Percentiles rank a stretch among this genome's conserved stretches.
These are phyloP conservation scores for Adansonia gregorii DNA, from an alignment of 441 rosid species.

Conservation along the genomic window DNA sequence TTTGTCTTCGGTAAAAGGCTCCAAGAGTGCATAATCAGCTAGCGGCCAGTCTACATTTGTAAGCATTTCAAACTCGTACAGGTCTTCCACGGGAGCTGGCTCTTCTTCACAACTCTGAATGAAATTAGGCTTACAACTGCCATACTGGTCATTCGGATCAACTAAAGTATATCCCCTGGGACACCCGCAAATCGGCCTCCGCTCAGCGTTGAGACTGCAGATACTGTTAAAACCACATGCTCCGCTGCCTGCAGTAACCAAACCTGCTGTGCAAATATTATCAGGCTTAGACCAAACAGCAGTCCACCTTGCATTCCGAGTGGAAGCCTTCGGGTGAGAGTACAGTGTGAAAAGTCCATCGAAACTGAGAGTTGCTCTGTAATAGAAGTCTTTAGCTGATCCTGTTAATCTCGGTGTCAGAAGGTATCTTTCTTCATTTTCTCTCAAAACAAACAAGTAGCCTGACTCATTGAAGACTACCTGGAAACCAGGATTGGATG, in stretches of 20 bases:
- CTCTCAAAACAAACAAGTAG: conserved; percentile 30
- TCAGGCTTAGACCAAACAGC: conserved; percentile 33
- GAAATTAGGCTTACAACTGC: conserved; percentile 33
- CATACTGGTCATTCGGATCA: conserved; percentile 35
- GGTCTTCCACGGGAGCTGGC: conserved; percentile 22
- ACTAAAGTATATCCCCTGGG: conserved; percentile 36
- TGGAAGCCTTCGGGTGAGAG: conserved; percentile 32
- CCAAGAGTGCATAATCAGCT: conserved; percentile 37
- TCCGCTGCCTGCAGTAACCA: conserved; percentile 21
- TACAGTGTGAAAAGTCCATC: conserved; percentile 48
- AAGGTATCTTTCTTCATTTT: conserved; percentile 12
- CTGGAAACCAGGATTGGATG: conserved; percentile 21
- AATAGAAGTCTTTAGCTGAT: conserved; percentile 32
- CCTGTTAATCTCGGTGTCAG: neutral
- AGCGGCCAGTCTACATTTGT: conserved; percentile 40
- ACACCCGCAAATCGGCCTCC: conserved; percentile 40
- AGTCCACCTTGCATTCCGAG: conserved; percentile 33
- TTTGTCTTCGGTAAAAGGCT: conserved; percentile 35
- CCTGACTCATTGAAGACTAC: conserved; percentile 39
- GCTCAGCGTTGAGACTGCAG: conserved; percentile 29
- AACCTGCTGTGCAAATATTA: conserved; percentile 35
- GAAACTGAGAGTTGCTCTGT: conserved; percentile 38
- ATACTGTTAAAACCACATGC: conserved; percentile 48
- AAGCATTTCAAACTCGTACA: conserved; percentile 32
- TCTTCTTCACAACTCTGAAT: conserved; percentile 25